These are phyloP conservation scores for Phytophthora sansomeana DNA, from an alignment of 352 stramenopile species.

Conservation along the genomic window DNA sequence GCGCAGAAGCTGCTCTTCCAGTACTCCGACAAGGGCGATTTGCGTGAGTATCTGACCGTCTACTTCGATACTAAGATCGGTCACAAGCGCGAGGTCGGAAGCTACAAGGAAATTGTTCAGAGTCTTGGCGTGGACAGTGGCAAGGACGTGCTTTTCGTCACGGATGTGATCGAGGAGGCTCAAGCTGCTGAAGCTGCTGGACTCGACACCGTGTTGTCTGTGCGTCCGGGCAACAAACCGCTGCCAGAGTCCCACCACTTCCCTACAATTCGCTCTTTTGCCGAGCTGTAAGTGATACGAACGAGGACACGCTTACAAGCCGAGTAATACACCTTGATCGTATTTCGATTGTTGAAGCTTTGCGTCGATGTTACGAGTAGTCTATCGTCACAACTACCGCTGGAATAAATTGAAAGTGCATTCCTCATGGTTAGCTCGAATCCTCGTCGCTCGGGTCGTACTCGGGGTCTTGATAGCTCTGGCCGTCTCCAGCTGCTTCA, in stretches of 20 bases:
- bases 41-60: slow-evolving; percentile 72
- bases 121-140: slow-evolving; percentile 82
- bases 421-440: slow-evolving; percentile 54
- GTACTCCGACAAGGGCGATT: slow-evolving; percentile 84
- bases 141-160: slow-evolving; percentile 90
- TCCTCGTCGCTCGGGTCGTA: slow-evolving; percentile 86
- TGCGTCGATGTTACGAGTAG: slow-evolving; percentile 10
- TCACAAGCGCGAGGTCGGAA: slow-evolving; percentile 75
- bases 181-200: slow-evolving; percentile 76
- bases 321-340: background rate
- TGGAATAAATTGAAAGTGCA: slow-evolving; percentile 22
- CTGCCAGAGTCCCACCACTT: slow-evolving; percentile 69
- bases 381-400: slow-evolving; percentile 15
- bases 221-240: slow-evolving; percentile 87
- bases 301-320: too few relatives aligned
- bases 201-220: slow-evolving; percentile 73
- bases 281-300: slow-evolving; percentile 50
- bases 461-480: slow-evolving; percentile 74
- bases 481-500: slow-evolving; percentile 35
- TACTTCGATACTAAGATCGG: slow-evolving; percentile 91
- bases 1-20: slow-evolving; percentile 90
- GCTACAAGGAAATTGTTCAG: slow-evolving; percentile 85
- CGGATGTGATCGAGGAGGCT: slow-evolving; percentile 89
- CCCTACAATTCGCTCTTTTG: slow-evolving; percentile 66
- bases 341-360: slow-evolving; percentile 8